Base-by-base conservation (phyloP, 2,329 filamentous ascomycete genomes). In the Hymenoscyphus occultus region DNA sequence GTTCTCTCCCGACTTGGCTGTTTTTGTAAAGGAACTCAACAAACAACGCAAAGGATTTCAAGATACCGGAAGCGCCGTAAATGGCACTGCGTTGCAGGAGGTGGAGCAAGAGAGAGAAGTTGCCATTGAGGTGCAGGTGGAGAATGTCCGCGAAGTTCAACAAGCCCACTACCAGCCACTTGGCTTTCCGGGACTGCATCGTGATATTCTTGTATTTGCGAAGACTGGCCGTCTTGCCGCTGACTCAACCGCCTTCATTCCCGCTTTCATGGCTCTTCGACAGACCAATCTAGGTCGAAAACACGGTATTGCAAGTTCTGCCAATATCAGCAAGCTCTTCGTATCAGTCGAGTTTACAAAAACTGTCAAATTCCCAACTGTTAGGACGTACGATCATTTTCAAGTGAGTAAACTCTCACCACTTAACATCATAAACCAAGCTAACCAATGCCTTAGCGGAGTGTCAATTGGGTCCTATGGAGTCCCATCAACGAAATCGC, bases 381-480 rank as follows among this genome's bases (percentile, higher is more conserved):
- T 60, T 6, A 65, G 70, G n/a, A 67, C 82, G 67, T 74, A 77
- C 62, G 79, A 82, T 60, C 76, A 79, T 35, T 82, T 80, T 60
- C 61, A 77, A 48, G 45, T 51, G 9, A 51, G 45, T 51, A 12
- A 19, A 16, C 5, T 45, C 40, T 16, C 16, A 16, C 5, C 6
- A 45, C 14, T 45, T n/a, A 14, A 45, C 6, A 16, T n/a, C 19
- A 7, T 16, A 19, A 22, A 19, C 16, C 5, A 19, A 48, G n/a
- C 45, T 48, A 48, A 48, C 19, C 1, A 2, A 7, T 28, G 9
- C 5, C 22, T 6, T 3, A 51, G 45, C 56, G 64, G 63, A 68
- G 7, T 0, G 83, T 88, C 0, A 83, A 86, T 32, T 91, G 86
- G 86, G 71, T 91, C 1, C 73, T 90, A 0, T 89, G 83, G 81